Evolutionary conservation across 2,329 filamentous ascomycete species (phyloP), one percentile per base, ranked within the genome.

Genomic region (Paracorniculantispora psalliotae): DNA sequence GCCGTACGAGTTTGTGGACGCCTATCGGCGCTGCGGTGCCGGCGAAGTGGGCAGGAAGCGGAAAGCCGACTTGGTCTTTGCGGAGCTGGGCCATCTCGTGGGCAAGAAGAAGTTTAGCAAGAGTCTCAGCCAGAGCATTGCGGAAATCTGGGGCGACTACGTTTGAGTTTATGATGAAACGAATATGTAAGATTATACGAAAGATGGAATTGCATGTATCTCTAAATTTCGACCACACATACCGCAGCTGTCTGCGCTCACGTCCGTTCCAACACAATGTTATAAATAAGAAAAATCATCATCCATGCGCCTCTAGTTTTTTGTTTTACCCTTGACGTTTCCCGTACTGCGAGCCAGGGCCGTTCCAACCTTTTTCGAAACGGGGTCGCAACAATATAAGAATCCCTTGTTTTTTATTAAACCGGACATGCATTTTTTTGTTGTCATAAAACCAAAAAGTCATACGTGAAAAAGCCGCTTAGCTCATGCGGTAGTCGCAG

Each of bases 401-500:
- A 59, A 59, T 57, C 26, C 46, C 46, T 43, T 26, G 33, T 8
- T 50, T 48, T 47, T 33, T 57, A 23, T 10, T 13, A 30, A 51
- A 39, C 25, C 46, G 37, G 37, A 50, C 43, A 51, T 50, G 47
- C 35, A 8, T 50, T 44, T 41, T 43, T 49, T 41, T 51, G 9
- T 49, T 39, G 26, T 23, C 21, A 7, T 37, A 15, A 37, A 37
- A 56, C 26, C 19, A 19, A 10, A 57, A 19, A 46, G 17, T 39
- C 48, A 53, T 59, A 33, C 55, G 33, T 13, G 21, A 9, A 12
- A 12, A 23, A 21, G 2, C 12, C 33, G 10, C 44, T 49, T 80
- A 88, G 76, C 84, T 87, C 85, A 88, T 88, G 76, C 88, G 93
- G 81, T 97, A 99, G 66, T 86, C 81, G 74, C 88, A 90, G 63